Base-by-base conservation (phyloP, 2,329 filamentous ascomycete species). In the Talaromyces sp. region DNA sequence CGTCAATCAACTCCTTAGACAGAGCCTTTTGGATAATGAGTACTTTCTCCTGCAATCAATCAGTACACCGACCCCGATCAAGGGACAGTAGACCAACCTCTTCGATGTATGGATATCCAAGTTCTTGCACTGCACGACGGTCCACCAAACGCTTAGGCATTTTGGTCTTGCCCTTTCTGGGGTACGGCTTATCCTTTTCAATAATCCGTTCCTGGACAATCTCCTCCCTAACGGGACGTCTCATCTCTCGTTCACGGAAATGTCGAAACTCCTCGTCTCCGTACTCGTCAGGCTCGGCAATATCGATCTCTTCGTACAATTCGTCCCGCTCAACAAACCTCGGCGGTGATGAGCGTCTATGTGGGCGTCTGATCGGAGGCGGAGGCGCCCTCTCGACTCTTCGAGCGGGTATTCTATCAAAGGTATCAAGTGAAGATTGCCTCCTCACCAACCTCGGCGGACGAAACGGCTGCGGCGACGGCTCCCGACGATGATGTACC, bases 371-470 rank as follows among this genome's bases (percentile, higher is more conserved):
- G 1, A 39, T n/a, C 3, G 54, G 54, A 11, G 54, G 54, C 3
- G 77, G 71, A 62, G 71, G 66, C 63, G 73, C 70, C 64, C 76
- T 71, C 21, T 77, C 71, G 65, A 83, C 82, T 50, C 84, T 81
- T 35, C 82, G 81, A 61, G 82, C 69, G 1, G 90, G 88, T 31
- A 86, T 86, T 56, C 92, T 87, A 76, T 97, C 93, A 72, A 92
- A 96, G 0, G 90, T 96, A 74, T 96, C 93, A 42, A 96, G 82
- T 59, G 92, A 96, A 14, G 92, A 96, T 74, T 96, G 92, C 48
- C 93, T 86, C 63, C 93, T 86, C 58, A 95, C 72, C 66, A 93
- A 82, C 33, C 82, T 81, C 1, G 92, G 92, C 52, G 89, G 83
- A 37, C 83, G 82, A 52, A 80, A 79, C 48, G 81, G 77, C 60